These are phyloP conservation scores for Cardamine chenopodiifolia DNA, from an alignment of 345 rosid species.

Conservation along the genomic window DNA sequence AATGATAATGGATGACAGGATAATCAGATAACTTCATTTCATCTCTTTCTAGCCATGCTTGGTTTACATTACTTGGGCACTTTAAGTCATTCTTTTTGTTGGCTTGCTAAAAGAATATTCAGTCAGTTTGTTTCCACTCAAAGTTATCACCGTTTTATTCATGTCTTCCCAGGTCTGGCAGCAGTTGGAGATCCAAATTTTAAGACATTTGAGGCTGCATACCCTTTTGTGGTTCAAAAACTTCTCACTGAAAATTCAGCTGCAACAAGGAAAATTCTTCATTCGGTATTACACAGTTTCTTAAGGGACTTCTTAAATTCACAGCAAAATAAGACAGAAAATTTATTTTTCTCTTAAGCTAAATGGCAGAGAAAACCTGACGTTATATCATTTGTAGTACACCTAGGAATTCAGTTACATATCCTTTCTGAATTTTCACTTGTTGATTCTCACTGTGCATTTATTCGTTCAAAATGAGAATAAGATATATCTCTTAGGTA, in stretches of 20 bases:
- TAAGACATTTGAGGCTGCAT: slow-evolving; percentile 93
- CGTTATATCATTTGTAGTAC: slow-evolving; percentile 3
- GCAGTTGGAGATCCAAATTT: slow-evolving; percentile 76
- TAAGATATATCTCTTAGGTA: neutral
- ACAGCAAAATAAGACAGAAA: slow-evolving; percentile 1
- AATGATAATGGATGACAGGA: slow-evolving; percentile 4
- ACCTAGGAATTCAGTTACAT: slow-evolving; percentile 6
- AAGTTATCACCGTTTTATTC: slow-evolving; percentile 12
- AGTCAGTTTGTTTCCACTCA: neutral
- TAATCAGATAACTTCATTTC: slow-evolving; percentile 12
- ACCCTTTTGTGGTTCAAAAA: slow-evolving; percentile 84
- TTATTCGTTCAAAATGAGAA: neutral
- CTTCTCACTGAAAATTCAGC: slow-evolving; percentile 81
- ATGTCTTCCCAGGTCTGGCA: slow-evolving; percentile 72
- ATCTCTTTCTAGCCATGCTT: slow-evolving; percentile 14
- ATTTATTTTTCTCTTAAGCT: neutral
- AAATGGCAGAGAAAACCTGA: neutral
- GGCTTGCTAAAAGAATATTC: neutral
- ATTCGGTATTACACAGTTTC: slow-evolving; percentile 58
- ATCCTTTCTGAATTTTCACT: neutral
- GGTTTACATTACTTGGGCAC: slow-evolving; percentile 6
- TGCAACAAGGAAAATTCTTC: slow-evolving; percentile 69
- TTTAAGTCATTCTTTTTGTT: slow-evolving; percentile 6
- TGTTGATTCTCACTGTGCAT: slow-evolving; percentile 8
- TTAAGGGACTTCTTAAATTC: neutral